Evolutionary conservation across 768 basidiomycete species (phyloP), one percentile per base, ranked within the genome.

Genomic region (Psilocybe sp.): DNA sequence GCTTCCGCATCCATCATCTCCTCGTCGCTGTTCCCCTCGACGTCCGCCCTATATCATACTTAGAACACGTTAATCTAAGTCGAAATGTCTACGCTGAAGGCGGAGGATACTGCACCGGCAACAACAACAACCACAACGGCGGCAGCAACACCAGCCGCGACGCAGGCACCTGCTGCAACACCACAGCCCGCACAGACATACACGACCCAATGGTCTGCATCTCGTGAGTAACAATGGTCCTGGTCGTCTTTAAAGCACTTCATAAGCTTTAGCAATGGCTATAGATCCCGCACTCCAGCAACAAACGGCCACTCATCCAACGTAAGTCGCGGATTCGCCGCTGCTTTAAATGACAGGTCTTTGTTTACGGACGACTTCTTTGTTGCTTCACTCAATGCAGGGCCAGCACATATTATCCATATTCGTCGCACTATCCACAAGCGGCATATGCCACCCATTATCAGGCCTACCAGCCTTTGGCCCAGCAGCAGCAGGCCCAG

Each of bases 201-300:
- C 44, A 55, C 68, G 4, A 43, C 65, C 5, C 64, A 63, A 62
- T 71, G 69, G 69, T 51, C 68, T 13, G 55, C 68, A 8, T 57
- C 67, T 49, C 61, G 69, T 69, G 58, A 13, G 66, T 55, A 28
- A 18, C 38, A 5, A 13, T n/a, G 18, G 31, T 46, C 23, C 5
- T 19, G 12, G 14, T 6, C 9, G 14, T 31, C 46, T 23, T n/a
- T n/a, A 31, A 40, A n/a, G 8, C 37, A 11, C 32, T 39, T 44
- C 35, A 28, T 38, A 50, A 52, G 38, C 33, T 47, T 10, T 57
- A 82, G 83, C 80, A 54, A 84, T 84, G 28, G 79, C 81, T 10
- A 84, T 85, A 46, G 83, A 86, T 61, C 82, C 84, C 28, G 80
- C 80, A n/a, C 70, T 86, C 39, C 84, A 85, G 64, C 79, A 81